Evolutionary conservation across 2,329 filamentous ascomycete species (phyloP).

Genomic region (Fusarium newnesense): DNA sequence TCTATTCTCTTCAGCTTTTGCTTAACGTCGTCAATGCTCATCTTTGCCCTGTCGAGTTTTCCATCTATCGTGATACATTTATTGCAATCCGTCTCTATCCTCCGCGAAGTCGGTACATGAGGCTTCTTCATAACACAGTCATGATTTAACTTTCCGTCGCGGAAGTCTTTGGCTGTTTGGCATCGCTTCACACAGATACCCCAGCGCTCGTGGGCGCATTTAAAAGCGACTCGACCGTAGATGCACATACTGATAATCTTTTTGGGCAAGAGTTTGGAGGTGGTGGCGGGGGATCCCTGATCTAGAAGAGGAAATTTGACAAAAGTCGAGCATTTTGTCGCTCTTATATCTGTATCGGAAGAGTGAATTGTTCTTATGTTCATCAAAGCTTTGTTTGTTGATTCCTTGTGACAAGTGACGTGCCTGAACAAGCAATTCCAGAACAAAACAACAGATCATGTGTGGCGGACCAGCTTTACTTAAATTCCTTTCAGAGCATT

Average conservation of each 20-base stretch:
- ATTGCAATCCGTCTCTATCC: constrained; percentile 36
- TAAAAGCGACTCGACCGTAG: constrained; percentile 41
- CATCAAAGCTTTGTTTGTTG: not conserved
- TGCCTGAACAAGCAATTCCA: constrained; percentile 12
- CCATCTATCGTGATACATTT: constrained; percentile 36
- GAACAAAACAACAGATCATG: not conserved
- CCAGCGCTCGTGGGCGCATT: constrained; percentile 44
- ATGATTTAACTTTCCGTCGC: not conserved
- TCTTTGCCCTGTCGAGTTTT: constrained; percentile 25
- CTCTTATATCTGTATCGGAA: constrained; percentile 13
- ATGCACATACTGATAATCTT: constrained; percentile 42
- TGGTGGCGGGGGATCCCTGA: not conserved
- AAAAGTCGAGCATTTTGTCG: not conserved
- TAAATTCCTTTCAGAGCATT: not conserved
- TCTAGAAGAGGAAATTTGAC: not conserved
- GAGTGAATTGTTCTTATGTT: not conserved
- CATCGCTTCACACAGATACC: constrained; percentile 41
- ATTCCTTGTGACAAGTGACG: not conserved
- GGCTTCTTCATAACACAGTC: constrained; percentile 35
- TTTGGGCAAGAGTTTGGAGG: not conserved
- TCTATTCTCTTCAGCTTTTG: constrained; percentile 3
- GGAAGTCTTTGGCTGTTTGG: constrained; percentile 24
- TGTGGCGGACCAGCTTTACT: not conserved
- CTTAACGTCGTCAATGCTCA: constrained; percentile 19
- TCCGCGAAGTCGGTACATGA: constrained; percentile 39